Conservation (phyloP, 176 grass and related monocot species). For the Aegilops bicornis region DNA sequence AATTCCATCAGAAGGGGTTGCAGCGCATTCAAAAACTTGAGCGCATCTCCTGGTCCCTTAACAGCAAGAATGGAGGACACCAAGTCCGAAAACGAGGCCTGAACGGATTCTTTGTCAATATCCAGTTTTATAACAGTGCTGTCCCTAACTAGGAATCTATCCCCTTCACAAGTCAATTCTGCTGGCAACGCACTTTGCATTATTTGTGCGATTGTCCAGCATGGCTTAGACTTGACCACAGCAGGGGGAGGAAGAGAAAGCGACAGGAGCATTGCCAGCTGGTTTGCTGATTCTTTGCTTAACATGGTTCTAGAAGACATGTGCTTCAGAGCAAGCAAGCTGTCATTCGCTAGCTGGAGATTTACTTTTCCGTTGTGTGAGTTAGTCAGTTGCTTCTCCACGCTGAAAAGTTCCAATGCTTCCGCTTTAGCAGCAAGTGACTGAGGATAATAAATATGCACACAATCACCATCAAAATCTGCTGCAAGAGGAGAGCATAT, state of each 20-base stretch:
- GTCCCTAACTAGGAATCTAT: constrained; percentile 39
- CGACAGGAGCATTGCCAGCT: constrained; percentile 68
- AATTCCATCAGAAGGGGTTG: constrained; percentile 91
- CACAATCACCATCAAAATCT: constrained; percentile 92
- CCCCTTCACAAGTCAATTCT: constrained; percentile 54
- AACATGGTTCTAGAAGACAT: constrained; percentile 51
- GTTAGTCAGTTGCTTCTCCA: constrained; percentile 67
- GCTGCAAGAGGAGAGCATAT: constrained; percentile 82
- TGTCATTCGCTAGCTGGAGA: constrained; percentile 73
- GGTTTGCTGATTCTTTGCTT: constrained; percentile 52
- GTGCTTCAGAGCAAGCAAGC: constrained; percentile 66
- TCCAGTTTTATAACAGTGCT: constrained; percentile 57
- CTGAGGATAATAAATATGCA: constrained; percentile 93
- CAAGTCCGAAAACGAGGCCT: constrained; percentile 55
- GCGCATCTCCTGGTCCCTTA: constrained; percentile 63
- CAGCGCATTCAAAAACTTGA: constrained; percentile 72
- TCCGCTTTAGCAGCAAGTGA: constrained; percentile 93
- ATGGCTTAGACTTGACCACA: constrained; percentile 51
- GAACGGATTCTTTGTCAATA: constrained; percentile 59
- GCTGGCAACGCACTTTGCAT: constrained; percentile 70
- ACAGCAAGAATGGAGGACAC: constrained; percentile 51
- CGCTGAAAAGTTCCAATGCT: constrained; percentile 88
- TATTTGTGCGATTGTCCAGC: constrained; percentile 64
- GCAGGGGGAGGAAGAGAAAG: constrained; percentile 53
- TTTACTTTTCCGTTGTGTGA: constrained; percentile 78